Evolutionary conservation across 129 eudicot species (phyloP).

Genomic region (Tanacetum coccineum): DNA sequence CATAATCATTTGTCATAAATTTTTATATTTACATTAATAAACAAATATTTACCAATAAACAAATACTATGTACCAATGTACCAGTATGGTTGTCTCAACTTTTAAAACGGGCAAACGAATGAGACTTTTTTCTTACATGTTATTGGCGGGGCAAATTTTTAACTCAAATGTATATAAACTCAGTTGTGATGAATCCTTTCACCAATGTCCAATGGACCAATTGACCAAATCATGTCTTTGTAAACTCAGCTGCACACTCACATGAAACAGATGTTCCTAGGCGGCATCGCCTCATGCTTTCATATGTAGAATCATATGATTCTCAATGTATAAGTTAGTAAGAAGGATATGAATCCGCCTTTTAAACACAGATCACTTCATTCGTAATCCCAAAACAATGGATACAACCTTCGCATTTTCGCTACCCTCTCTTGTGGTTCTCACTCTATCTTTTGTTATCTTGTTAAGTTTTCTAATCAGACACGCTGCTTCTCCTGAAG

Average conservation of each 20-base stretch:
- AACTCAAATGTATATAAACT: no score
- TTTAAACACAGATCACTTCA: not conserved
- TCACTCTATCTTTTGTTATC: constrained; percentile 15
- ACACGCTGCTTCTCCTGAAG: no score
- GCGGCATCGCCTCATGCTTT: constrained; percentile 12
- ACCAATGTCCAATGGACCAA: not conserved
- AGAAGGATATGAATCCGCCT: no score
- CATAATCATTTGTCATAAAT: no score
- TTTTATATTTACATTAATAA: no score
- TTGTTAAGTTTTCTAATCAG: constrained; percentile 13
- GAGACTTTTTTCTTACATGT: no score
- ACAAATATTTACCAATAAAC: no score
- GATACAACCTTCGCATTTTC: constrained; percentile 15
- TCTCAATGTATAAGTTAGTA: not conserved
- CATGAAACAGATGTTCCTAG: constrained; percentile 12
- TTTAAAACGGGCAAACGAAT: no score
- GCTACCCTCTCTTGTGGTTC: constrained; percentile 9
- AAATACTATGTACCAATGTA: no score
- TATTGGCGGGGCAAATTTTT: no score
- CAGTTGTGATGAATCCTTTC: not conserved
- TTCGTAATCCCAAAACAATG: constrained; percentile 18
- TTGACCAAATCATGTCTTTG: not conserved
- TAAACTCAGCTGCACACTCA: not conserved
- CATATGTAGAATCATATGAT: not conserved
- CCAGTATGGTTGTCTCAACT: no score